Evolutionary conservation across 139 green algal species (phyloP).

Genomic region (Spirogloea muscicola): DNA sequence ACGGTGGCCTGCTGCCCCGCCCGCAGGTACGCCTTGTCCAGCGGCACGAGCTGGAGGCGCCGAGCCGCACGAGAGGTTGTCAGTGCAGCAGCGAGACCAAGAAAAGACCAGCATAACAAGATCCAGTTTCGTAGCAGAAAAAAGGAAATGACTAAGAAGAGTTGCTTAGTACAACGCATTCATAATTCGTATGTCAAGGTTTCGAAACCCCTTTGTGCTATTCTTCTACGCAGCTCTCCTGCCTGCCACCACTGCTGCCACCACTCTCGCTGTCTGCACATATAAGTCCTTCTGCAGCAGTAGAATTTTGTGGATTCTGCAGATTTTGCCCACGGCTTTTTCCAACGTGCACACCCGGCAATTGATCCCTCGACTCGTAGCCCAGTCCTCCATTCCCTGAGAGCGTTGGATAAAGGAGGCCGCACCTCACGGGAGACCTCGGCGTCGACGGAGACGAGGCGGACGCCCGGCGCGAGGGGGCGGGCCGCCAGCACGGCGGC

Average conservation of each 20-base stretch:
- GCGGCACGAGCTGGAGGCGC: constrained; percentile 35
- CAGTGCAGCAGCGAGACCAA: background rate
- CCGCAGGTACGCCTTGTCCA: constrained; percentile 39
- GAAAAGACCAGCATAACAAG: background rate
- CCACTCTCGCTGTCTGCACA: too few relatives aligned
- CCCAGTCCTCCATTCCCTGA: background rate
- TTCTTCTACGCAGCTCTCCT: too few relatives aligned
- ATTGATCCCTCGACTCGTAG: too few relatives aligned
- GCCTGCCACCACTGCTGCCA: too few relatives aligned
- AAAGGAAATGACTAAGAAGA: background rate
- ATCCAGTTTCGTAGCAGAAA: background rate
- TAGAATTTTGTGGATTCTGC: too few relatives aligned
- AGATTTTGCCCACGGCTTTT: too few relatives aligned
- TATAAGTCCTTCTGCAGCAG: too few relatives aligned
- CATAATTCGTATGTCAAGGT: too few relatives aligned
- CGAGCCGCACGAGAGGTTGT: background rate
- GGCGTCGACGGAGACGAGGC: constrained; percentile 21
- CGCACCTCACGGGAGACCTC: constrained; percentile 39
- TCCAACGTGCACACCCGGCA: too few relatives aligned
- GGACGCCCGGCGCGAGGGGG: constrained; percentile 30
- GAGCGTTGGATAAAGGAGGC: background rate
- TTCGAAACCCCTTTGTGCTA: too few relatives aligned
- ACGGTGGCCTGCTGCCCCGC: constrained; percentile 27
- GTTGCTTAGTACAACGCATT: constrained; percentile 4
- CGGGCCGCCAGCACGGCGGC: constrained; percentile 5